Evolutionary conservation across 2,329 filamentous ascomycete genomes (phyloP), one percentile per base, ranked within the genome.

Genomic region (Anthostomella pinea): DNA sequence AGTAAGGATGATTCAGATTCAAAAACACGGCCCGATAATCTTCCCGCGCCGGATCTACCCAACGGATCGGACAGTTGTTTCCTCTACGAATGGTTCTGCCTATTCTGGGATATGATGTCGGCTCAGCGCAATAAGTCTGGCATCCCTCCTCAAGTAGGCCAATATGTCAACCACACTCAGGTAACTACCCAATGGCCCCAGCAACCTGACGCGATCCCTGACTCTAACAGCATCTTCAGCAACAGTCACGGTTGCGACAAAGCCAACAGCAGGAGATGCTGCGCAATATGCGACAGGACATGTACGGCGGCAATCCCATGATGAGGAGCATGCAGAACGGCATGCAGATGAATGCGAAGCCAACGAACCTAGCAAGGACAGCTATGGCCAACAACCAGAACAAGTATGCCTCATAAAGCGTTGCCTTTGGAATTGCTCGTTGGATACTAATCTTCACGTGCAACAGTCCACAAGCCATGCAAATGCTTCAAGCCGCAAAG

Each of bases 101-200:
- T 96, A 34, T 98, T 98, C 64, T 97, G 89, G 89, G 93, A 98
- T 56, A 88, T 97, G 52, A 94, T 86, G 65, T 81, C 81, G 57
- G 87, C 88, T 38, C 86, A 91, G 59, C 85, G 87, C 56, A 78
- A 75, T 54, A 83, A 81, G 61, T 59, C 56, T 29, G 78, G 77
- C 36, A 75, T 75, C 38, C 81, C 73, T 57, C 64, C 69, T 17
- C 75, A 77, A 41, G 82, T 87, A 30, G 75, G 76, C 46, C 81
- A 86, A 68, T 95, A 95, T 63, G 79, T 94, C 39, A 68, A 75
- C 41, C 86, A 94, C 57, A 89, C 84, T 46, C 86, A 94, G 76
- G 90, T 94, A 77, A 57, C 68, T 63, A 35, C 15, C 51, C 20
- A 36, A 34, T 43, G 35, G 18, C 17, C 29, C 16, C 30, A 39